These are phyloP conservation scores for Brasilioporus rufonigricans DNA, from an alignment of 768 basidiomycete genomes.

Conservation along the genomic window DNA sequence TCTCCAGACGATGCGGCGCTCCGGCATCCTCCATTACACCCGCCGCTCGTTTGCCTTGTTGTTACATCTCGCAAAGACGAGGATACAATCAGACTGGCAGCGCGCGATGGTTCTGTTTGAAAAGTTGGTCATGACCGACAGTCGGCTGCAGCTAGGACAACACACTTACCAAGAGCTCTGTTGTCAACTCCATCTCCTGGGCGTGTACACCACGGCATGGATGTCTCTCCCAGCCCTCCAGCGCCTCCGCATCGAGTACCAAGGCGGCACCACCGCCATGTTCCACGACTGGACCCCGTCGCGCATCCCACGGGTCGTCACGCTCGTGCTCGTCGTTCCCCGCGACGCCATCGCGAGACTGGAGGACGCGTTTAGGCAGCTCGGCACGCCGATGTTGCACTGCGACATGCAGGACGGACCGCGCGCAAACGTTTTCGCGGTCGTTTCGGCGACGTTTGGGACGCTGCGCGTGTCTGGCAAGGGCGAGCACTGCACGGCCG, in stretches of 20 bases:
- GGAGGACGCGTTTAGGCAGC: background rate
- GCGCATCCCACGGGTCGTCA: slow-evolving; percentile 29
- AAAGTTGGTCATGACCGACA: slow-evolving; percentile 10
- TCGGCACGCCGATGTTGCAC: slow-evolving; percentile 17
- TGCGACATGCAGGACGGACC: slow-evolving; percentile 16
- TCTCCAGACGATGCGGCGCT: background rate
- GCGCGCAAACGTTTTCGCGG: slow-evolving; percentile 14
- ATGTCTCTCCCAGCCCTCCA: background rate
- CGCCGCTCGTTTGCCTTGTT: slow-evolving; percentile 48
- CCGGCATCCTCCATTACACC: slow-evolving; percentile 40
- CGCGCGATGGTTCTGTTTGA: slow-evolving; percentile 36
- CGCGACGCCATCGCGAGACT: slow-evolving; percentile 18
- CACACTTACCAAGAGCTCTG: slow-evolving; percentile 45
- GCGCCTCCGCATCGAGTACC: background rate
- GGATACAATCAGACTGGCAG: slow-evolving; percentile 41
- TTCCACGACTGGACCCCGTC: slow-evolving; percentile 30
- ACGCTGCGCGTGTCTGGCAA: slow-evolving; percentile 15
- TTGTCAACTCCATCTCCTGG: slow-evolving; percentile 40
- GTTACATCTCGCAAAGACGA: slow-evolving; percentile 39
- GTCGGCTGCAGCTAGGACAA: slow-evolving; percentile 16
- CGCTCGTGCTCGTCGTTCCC: slow-evolving; percentile 35
- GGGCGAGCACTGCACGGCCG: slow-evolving; percentile 16
- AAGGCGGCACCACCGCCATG: background rate
- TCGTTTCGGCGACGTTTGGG: slow-evolving; percentile 19
- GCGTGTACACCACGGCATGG: slow-evolving; percentile 31